Percentiles rank a stretch among this genome's conserved stretches.
Evolutionary conservation across 768 basidiomycete species (phyloP).

Genomic region (Coprinopsis marcescibilis): DNA sequence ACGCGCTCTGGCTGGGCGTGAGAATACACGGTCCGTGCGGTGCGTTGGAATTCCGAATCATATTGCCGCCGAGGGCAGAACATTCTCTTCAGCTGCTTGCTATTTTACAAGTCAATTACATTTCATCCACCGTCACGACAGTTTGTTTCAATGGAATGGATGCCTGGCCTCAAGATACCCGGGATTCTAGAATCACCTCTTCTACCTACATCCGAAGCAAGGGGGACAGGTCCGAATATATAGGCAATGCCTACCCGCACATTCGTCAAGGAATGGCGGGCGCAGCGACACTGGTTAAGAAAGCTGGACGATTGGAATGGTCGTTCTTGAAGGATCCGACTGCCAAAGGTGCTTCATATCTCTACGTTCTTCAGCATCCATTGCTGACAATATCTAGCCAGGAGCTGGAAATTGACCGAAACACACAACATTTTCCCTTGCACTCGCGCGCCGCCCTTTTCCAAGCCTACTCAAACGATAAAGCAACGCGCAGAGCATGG

Average conservation of each 20-base stretch:
- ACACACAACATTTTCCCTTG: slow-evolving; percentile 50
- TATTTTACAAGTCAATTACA: background rate
- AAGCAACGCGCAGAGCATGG: slow-evolving; percentile 60
- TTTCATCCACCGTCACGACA: slow-evolving; percentile 3
- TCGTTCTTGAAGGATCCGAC: slow-evolving; percentile 25
- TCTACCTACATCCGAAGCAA: slow-evolving; percentile 25
- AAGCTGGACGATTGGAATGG: slow-evolving; percentile 48
- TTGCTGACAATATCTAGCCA: background rate
- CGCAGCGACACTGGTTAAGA: slow-evolving; percentile 47
- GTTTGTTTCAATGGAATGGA: slow-evolving; percentile 63
- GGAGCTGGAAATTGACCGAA: slow-evolving; percentile 18
- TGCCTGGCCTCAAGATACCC: slow-evolving; percentile 58
- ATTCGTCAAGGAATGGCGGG: slow-evolving; percentile 52
- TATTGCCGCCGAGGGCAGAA: background rate
- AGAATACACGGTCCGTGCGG: background rate
- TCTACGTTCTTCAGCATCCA: background rate
- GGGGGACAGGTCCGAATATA: slow-evolving; percentile 13
- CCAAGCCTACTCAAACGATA: slow-evolving; percentile 26
- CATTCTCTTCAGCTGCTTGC: background rate
- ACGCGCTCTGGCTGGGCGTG: no score
- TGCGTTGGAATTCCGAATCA: background rate
- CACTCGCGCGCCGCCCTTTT: slow-evolving; percentile 36
- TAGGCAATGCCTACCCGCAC: slow-evolving; percentile 40
- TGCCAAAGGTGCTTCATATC: slow-evolving; percentile 12
- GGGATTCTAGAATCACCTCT: slow-evolving; percentile 19